Evolutionary conservation across 495 filamentous ascomycete species (phyloP), one percentile per base, ranked within the genome.

Genomic region (Gamarada debralockiae): DNA sequence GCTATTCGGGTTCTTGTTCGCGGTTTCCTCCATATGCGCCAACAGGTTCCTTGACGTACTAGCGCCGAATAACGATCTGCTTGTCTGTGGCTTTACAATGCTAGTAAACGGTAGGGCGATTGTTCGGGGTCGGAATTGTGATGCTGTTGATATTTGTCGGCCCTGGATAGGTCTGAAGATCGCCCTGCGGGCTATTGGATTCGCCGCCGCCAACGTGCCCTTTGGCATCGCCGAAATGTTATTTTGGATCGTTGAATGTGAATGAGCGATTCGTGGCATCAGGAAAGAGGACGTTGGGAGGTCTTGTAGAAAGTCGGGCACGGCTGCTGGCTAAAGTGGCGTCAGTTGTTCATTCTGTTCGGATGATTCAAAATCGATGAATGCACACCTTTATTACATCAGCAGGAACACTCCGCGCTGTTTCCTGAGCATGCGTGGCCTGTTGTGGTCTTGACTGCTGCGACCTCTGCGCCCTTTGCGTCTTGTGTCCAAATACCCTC

Each of bases 1-100:
- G 68, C 86, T 96, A 57, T 76, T 81, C 2, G 93, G 88, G 59
- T 95, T 92, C 70, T 88, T 87, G 67, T 96, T 97, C 31, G 93
- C 95, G 21, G 86, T 83, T 64, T 89, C 86, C 70, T 98, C 93
- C 59, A 75, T 67, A 59, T 70, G 70, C 21, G 73, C 77, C 27
- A 81, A 69, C 14, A 76, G 60, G 51, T 70, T 74, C 43, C 71
- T 67, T 34, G 78, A 71, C 34, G 73, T 60, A 36, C 33, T 43
- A 9, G 39, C 33, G 7, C 51, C 53, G 20, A 61, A 57, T 10
- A 65, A 20, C 18, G 61, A 56, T 37, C 64, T 50, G 10, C 27
- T 29, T 25, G 29, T 39, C 42, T 62, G 62, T 2, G 13, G 21
- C 22, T 33, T 25, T 0, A 36, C 70, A 60, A 22, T 53, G 12